Conservation (phyloP, 140 eudicot species). For the Ambrosia hybrid region DNA sequence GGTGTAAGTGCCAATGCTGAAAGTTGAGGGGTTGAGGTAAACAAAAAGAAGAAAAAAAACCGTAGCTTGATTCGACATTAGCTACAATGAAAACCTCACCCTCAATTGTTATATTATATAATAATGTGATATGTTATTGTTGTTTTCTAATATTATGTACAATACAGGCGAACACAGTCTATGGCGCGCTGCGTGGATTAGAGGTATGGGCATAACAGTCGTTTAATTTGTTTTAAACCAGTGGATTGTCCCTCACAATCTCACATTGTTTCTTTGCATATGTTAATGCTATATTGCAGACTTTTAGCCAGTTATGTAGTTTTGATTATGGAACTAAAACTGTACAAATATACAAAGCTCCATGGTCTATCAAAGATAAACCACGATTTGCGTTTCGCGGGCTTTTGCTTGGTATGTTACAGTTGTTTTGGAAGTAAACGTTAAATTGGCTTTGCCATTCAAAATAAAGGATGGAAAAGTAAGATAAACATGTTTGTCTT, state of each 20-base stretch:
- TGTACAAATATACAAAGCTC: slow-evolving; percentile 75
- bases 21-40: no score
- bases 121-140: no score
- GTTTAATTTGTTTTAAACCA: slow-evolving; percentile 7
- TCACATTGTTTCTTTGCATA: slow-evolving; percentile 13
- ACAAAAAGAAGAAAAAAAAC: no score
- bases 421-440: slow-evolving; percentile 9
- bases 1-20: no score
- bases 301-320: slow-evolving; percentile 82
- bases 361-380: slow-evolving; percentile 89
- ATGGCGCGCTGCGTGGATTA: slow-evolving; percentile 91
- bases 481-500: slow-evolving; percentile 10
- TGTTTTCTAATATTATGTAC: slow-evolving; percentile 2
- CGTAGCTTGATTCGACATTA: no score
- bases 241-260: background rate
- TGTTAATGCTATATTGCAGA: slow-evolving; percentile 45
- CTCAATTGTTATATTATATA: no score
- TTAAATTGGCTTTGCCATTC: background rate
- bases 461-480: background rate
- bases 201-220: slow-evolving; percentile 57
- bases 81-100: no score
- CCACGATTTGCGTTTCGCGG: slow-evolving; percentile 95
- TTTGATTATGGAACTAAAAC: slow-evolving; percentile 79
- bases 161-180: slow-evolving; percentile 88
- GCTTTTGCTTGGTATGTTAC: slow-evolving; percentile 75